A percentile compares a stretch with the other conserved stretches of the same genome.
phyloP scores from a whole-genome alignment of 495 filamentous ascomycete species.

The Cenococcum geophilum region DNA sequence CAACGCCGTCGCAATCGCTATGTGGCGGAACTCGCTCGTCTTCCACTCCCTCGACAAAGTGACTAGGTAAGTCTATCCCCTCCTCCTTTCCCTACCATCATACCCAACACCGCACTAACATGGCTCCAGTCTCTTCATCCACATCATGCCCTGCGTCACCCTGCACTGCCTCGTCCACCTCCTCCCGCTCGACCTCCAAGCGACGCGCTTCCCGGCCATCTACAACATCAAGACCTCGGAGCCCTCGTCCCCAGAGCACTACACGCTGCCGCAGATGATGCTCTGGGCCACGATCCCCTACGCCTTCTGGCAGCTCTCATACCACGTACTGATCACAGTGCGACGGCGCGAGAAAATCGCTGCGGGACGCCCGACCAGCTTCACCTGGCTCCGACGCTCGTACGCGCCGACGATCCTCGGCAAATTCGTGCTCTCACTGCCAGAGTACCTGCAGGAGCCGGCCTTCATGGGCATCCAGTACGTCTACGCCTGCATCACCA shows the following conservation, averaged over 20 bases:
- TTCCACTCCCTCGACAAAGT: constrained; percentile 97
- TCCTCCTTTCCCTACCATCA: neutral
- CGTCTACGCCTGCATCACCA: constrained; percentile 78
- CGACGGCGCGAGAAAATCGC: constrained; percentile 89
- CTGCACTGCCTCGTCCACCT: constrained; percentile 90
- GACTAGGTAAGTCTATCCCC: constrained; percentile 53
- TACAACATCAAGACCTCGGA: constrained; percentile 72
- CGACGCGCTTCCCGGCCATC: constrained; percentile 76
- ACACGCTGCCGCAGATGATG: constrained; percentile 77
- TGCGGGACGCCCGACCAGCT: constrained; percentile 89
- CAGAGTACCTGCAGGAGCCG: constrained; percentile 68
- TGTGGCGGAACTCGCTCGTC: constrained; percentile 98
- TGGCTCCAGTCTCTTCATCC: constrained; percentile 72
- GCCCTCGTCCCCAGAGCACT: constrained; percentile 65
- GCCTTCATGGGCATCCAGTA: constrained; percentile 98
- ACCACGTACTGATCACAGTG: constrained; percentile 91
- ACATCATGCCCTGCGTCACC: constrained; percentile 94
- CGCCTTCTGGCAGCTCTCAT: constrained; percentile 80
- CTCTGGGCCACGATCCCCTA: constrained; percentile 92
- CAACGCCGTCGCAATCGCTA: constrained; percentile 95
- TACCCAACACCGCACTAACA: constrained; percentile 2
- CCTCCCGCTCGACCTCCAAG: constrained; percentile 55
- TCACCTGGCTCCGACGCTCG: constrained; percentile 90
- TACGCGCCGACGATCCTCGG: constrained; percentile 87
- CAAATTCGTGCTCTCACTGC: constrained; percentile 71